Evolutionary conservation across 768 basidiomycete species (phyloP).

Genomic region (Calocybe indica): DNA sequence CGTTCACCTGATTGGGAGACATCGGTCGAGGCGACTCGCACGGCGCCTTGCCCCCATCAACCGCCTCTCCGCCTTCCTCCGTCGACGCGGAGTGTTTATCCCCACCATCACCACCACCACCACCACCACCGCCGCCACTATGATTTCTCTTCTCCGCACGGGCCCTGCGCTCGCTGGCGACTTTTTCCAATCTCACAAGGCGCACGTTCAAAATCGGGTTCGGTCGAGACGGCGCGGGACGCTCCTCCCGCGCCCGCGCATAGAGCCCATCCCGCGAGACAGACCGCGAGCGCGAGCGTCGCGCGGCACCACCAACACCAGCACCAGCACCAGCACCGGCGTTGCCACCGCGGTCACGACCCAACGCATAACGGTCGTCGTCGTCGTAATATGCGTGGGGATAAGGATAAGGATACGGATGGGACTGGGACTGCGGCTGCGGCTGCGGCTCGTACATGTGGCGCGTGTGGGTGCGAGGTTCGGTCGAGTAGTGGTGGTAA

Average conservation of each 20-base stretch:
- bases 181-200: conserved; percentile 7
- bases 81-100: not conserved
- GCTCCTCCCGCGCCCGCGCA: not conserved
- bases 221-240: not conserved
- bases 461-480: too few relatives aligned
- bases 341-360: too few relatives aligned
- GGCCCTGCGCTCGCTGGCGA: too few relatives aligned
- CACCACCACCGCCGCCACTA: too few relatives aligned
- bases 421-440: too few relatives aligned
- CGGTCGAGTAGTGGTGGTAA: too few relatives aligned
- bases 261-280: conserved; percentile 3
- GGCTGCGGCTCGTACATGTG: too few relatives aligned
- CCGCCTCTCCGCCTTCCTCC: not conserved
- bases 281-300: conserved; percentile 6
- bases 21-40: not conserved
- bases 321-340: not conserved
- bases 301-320: not conserved
- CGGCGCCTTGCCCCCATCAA: not conserved
- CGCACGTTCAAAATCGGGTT: conserved; percentile 15
- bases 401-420: too few relatives aligned
- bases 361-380: too few relatives aligned
- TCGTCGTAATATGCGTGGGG: too few relatives aligned
- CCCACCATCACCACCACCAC: too few relatives aligned
- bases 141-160: too few relatives aligned
- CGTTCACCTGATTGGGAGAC: not conserved